Percentiles rank a stretch among this genome's conserved stretches.
Conservation (phyloP, 768 basidiomycete species). For the Russula sp. region DNA sequence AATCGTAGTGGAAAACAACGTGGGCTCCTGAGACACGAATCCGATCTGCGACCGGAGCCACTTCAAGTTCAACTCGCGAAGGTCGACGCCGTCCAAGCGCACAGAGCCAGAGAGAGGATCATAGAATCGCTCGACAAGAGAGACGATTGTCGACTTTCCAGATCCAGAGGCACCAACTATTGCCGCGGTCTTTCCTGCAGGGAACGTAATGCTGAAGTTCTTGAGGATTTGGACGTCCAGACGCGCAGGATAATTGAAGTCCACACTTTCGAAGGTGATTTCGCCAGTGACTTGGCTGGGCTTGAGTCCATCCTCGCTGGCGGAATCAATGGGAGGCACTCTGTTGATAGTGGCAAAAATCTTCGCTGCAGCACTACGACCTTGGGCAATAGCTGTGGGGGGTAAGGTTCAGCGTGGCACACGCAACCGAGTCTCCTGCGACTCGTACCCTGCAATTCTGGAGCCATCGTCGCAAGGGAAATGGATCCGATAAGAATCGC, state of each 20-base stretch:
- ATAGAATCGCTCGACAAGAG: slow-evolving; percentile 48
- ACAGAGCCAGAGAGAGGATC: slow-evolving; percentile 41
- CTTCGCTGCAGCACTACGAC: slow-evolving; percentile 86
- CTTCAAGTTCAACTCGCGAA: slow-evolving; percentile 41
- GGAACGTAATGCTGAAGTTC: slow-evolving; percentile 58
- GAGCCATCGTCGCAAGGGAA: slow-evolving; percentile 72
- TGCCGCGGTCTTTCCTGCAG: slow-evolving; percentile 39
- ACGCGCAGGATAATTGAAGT: slow-evolving; percentile 83
- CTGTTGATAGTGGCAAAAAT: slow-evolving; percentile 86
- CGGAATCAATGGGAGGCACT: slow-evolving; percentile 80
- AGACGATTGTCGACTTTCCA: slow-evolving; percentile 38
- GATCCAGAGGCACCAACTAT: slow-evolving; percentile 39
- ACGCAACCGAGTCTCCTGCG: background rate
- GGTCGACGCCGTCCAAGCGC: slow-evolving; percentile 41
- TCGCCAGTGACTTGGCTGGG: slow-evolving; percentile 62
- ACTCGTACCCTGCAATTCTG: slow-evolving; percentile 67
- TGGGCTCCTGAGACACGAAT: slow-evolving; percentile 47
- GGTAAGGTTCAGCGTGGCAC: background rate
- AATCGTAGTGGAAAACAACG: slow-evolving; percentile 44
- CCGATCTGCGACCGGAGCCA: slow-evolving; percentile 49
- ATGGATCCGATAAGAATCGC: slow-evolving; percentile 83
- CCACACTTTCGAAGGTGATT: slow-evolving; percentile 64
- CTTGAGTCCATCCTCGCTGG: slow-evolving; percentile 56
- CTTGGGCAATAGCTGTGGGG: slow-evolving; percentile 60
- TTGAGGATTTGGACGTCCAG: slow-evolving; percentile 75